phyloP scores from a whole-genome alignment of 306 rosid genomes.

The Ceratonia siliqua region DNA sequence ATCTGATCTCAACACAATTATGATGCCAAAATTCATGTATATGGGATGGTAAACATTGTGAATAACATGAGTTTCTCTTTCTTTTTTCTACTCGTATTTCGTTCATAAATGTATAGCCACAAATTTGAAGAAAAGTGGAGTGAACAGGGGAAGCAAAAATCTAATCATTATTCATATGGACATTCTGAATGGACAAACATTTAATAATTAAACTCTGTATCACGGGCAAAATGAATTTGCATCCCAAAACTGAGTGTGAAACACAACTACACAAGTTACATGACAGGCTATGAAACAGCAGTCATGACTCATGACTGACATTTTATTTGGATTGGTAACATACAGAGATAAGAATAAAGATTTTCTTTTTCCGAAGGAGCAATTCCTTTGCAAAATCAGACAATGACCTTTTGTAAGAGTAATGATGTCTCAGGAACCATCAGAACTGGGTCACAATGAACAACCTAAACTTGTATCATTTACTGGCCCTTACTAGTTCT shows the following conservation, averaged over 20 bases:
- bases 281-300: not conserved
- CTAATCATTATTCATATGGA: not conserved
- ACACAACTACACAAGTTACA: conserved; percentile 39
- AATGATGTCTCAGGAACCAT: not conserved
- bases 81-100: not conserved
- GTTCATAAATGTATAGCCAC: not conserved
- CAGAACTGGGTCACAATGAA: not conserved
- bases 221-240: conserved; percentile 21
- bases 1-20: too few relatives aligned
- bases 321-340: conserved; percentile 1
- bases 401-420: not conserved
- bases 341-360: not conserved
- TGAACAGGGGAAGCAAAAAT: not conserved
- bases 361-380: not conserved
- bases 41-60: not conserved
- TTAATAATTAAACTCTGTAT: conserved; percentile 8
- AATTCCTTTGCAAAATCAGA: not conserved
- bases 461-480: not conserved
- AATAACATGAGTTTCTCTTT: not conserved
- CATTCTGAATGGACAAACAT: not conserved
- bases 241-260: conserved; percentile 14
- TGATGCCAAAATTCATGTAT: conserved; percentile 27
- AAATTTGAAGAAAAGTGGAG: conserved; percentile 4
- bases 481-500: not conserved
- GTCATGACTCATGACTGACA: not conserved